A percentile compares a stretch with the other conserved stretches of the same genome.
phyloP scores from a whole-genome alignment of 129 eudicot species.

The Dittrichia graveolens region DNA sequence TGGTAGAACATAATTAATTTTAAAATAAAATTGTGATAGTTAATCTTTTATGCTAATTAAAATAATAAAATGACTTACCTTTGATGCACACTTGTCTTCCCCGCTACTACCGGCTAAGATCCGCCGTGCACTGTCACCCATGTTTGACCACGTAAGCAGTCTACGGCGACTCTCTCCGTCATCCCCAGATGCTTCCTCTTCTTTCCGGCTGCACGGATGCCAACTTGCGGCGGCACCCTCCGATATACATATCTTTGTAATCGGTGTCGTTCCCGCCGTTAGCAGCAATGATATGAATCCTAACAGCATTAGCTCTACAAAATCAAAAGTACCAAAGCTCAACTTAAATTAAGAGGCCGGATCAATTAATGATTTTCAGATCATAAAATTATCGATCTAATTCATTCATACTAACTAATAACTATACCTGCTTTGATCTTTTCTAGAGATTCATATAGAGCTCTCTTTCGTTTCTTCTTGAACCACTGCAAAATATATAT shows the following conservation, averaged over 20 bases:
- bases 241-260: slow-evolving; percentile 57
- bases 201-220: slow-evolving; percentile 56
- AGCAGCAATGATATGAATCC: slow-evolving; percentile 72
- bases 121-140: slow-evolving; percentile 36
- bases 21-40: no score
- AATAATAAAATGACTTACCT: slow-evolving; percentile 42
- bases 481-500: slow-evolving; percentile 71
- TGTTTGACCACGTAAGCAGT: slow-evolving; percentile 37
- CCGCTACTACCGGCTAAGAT: slow-evolving; percentile 39
- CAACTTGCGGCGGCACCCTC: slow-evolving; percentile 49
- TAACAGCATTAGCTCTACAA: slow-evolving; percentile 71
- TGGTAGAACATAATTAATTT: no score
- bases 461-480: slow-evolving; percentile 57
- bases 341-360: background rate
- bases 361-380: background rate
- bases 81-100: slow-evolving; percentile 44
- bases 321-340: background rate
- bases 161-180: slow-evolving; percentile 52
- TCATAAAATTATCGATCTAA: background rate
- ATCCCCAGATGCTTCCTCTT: slow-evolving; percentile 16
- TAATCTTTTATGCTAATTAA: no score
- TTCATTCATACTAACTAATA: background rate
- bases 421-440: slow-evolving; percentile 79
- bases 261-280: slow-evolving; percentile 53
- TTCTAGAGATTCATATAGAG: slow-evolving; percentile 71